phyloP scores from a whole-genome alignment of 306 rosid species.

The Cyamopsis tetragonoloba region DNA sequence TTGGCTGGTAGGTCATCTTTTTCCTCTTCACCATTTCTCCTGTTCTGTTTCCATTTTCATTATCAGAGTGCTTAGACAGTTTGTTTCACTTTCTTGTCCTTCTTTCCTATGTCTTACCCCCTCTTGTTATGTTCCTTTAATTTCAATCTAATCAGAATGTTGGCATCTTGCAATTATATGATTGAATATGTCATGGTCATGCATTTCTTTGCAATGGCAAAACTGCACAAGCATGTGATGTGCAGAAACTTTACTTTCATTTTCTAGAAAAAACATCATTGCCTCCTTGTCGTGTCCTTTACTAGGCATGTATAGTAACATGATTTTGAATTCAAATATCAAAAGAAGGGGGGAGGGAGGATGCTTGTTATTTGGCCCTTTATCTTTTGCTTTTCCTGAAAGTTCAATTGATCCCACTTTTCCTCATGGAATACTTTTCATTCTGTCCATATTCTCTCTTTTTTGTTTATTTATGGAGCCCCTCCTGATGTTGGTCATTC shows the following conservation, averaged over 20 bases:
- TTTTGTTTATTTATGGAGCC: conserved; percentile 7
- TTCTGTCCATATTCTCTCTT: conserved; percentile 11
- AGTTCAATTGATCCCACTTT: conserved; percentile 17
- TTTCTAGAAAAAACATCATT: neutral
- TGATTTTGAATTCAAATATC: conserved; percentile 16
- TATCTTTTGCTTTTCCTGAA: conserved; percentile 36
- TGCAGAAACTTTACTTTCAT: neutral
- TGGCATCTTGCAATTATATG: neutral
- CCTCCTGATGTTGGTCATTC: conserved; percentile 21
- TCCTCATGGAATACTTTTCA: conserved; percentile 18
- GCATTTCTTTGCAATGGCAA: neutral
- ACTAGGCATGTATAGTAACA: conserved; percentile 11
- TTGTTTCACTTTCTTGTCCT: neutral
- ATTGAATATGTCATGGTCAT: neutral
- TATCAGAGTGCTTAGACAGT: neutral
- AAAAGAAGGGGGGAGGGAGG: neutral
- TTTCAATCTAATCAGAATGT: neutral
- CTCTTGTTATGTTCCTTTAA: neutral
- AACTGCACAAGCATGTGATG: too few relatives aligned
- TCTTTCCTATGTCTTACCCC: neutral
- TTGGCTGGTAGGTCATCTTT: conserved; percentile 88
- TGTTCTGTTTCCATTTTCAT: neutral
- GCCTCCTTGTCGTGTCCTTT: neutral
- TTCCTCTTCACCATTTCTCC: neutral
- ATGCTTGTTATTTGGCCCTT: conserved; percentile 29